Percentiles rank a stretch among this genome's conserved stretches.
Conservation (phyloP, 768 basidiomycete genomes). For the Hericium rajendrae region DNA sequence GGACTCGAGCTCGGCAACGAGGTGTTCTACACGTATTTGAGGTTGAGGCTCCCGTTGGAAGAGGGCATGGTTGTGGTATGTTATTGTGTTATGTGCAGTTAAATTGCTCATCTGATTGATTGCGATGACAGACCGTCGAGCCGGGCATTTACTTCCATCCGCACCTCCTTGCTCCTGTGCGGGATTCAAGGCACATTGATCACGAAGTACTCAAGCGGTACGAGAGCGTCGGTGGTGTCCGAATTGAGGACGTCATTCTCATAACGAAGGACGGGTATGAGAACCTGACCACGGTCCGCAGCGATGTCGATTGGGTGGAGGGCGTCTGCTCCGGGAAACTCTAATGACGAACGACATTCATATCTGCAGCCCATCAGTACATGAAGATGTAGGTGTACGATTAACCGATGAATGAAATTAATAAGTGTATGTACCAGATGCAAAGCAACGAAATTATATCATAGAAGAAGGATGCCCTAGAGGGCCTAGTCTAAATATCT, state of each 20-base stretch:
- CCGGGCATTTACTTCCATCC: constrained; percentile 86
- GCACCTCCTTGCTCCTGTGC: constrained; percentile 57
- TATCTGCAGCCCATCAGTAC: no score
- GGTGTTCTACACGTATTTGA: constrained; percentile 70
- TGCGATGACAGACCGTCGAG: constrained; percentile 62
- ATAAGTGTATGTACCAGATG: no score
- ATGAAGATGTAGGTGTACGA: no score
- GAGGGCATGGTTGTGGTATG: constrained; percentile 80
- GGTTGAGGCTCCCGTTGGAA: constrained; percentile 65
- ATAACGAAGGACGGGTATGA: constrained; percentile 67
- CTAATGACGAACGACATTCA: constrained; percentile 7
- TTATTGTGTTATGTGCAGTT: constrained; percentile 10
- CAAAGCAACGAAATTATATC: no score
- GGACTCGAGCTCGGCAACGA: constrained; percentile 31
- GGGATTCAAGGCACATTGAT: constrained; percentile 58
- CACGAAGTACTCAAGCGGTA: constrained; percentile 61
- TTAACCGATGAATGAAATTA: no score
- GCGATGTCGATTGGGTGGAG: constrained; percentile 80
- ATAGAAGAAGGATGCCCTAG: no score
- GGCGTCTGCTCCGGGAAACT: constrained; percentile 62
- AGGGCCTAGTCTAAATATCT: no score
- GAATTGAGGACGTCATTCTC: constrained; percentile 88
- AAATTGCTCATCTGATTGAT: constrained; percentile 1
- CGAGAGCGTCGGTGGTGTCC: constrained; percentile 78
- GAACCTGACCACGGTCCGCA: constrained; percentile 79